Evolutionary conservation across 192 early-diverging fungal genomes (phyloP).

Genomic region (Coemansia sp.): DNA sequence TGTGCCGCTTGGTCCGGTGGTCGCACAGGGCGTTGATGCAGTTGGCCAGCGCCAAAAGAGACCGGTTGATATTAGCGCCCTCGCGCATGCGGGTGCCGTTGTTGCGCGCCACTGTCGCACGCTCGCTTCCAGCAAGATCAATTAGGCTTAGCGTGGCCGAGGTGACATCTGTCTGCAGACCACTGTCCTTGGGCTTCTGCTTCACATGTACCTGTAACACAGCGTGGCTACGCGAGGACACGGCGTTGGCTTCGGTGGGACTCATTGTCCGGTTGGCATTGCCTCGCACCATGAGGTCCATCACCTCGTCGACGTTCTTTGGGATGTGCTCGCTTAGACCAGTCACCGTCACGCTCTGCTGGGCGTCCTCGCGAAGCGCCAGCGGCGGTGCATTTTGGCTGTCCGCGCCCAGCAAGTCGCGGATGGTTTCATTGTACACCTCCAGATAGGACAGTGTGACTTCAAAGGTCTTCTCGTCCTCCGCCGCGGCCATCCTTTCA

Average conservation of each 20-base stretch:
- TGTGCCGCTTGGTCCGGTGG: conserved; percentile 54
- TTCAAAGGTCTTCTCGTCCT: conserved; percentile 63
- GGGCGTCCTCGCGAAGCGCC: conserved; percentile 74
- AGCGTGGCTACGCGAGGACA: conserved; percentile 72
- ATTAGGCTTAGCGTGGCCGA: conserved; percentile 66
- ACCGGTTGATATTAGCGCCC: conserved; percentile 77
- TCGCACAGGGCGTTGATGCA: conserved; percentile 70
- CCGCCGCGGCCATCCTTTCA: conserved; percentile 30
- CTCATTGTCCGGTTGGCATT: conserved; percentile 73
- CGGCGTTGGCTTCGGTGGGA: conserved; percentile 70
- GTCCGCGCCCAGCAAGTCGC: conserved; percentile 68
- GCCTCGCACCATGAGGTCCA: conserved; percentile 55
- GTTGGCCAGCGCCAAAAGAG: conserved; percentile 70
- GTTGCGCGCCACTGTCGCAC: conserved; percentile 60
- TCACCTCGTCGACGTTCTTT: conserved; percentile 49
- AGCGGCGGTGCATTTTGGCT: conserved; percentile 21
- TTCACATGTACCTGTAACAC: conserved; percentile 64
- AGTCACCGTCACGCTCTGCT: conserved; percentile 61
- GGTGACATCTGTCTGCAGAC: conserved; percentile 48
- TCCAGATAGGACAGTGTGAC: conserved; percentile 83
- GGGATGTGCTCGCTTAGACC: conserved; percentile 68
- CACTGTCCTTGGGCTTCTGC: conserved; percentile 33
- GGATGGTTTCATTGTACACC: conserved; percentile 94
- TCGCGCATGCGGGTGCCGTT: conserved; percentile 66
- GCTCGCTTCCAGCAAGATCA: conserved; percentile 73